phyloP scores from a whole-genome alignment of 306 rosid genomes.

The Arachis hypogaea region DNA sequence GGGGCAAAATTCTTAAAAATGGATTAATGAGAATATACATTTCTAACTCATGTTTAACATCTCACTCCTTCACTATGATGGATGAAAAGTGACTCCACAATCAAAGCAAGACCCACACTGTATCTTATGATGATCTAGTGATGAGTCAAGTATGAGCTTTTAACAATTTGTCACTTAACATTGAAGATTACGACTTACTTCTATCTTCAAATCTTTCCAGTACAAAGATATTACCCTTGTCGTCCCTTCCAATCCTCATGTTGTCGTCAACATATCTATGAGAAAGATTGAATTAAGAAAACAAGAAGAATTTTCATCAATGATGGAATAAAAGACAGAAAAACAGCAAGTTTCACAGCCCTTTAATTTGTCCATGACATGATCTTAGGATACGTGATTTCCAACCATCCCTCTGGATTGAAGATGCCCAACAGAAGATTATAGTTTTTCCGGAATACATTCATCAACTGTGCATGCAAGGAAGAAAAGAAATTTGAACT shows the following conservation, averaged over 20 bases:
- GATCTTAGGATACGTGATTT: slow-evolving; percentile 80
- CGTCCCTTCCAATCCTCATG: slow-evolving; percentile 85
- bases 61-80: no score
- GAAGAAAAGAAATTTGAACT: slow-evolving; percentile 17
- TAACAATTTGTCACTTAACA: background rate
- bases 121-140: no score
- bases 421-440: slow-evolving; percentile 77
- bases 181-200: slow-evolving; percentile 12
- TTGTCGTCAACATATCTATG: slow-evolving; percentile 75
- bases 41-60: background rate
- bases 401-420: slow-evolving; percentile 96
- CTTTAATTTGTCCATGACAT: background rate
- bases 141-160: no score
- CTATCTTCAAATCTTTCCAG: slow-evolving; percentile 61
- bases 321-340: background rate
- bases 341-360: background rate
- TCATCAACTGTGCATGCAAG: slow-evolving; percentile 68
- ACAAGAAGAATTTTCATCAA: slow-evolving; percentile 16
- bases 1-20: slow-evolving; percentile 3
- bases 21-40: background rate
- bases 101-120: no score
- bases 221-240: slow-evolving; percentile 80
- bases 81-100: no score
- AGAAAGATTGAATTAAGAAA: slow-evolving; percentile 42
- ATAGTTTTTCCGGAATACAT: slow-evolving; percentile 71